Evolutionary conservation across 768 basidiomycete genomes (phyloP).

Genomic region (Candolleomyces aberdarensis): DNA sequence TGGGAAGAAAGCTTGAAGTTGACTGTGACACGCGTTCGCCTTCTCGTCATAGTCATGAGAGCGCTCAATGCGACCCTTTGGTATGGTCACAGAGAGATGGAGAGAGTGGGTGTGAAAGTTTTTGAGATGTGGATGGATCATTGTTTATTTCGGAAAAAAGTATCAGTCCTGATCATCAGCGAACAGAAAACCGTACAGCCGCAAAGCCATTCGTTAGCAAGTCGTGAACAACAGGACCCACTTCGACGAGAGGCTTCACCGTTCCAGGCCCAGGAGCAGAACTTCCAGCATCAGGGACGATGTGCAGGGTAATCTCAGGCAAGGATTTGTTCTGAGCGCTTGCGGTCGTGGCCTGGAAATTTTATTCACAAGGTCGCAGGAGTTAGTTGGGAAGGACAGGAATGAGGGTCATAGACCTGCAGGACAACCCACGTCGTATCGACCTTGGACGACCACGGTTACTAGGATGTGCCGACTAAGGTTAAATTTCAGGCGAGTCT

Average conservation of each 20-base stretch:
- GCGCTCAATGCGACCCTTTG: too few species aligned
- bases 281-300: slow-evolving; percentile 87
- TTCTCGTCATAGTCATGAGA: too few species aligned
- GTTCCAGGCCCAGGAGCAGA: slow-evolving; percentile 75
- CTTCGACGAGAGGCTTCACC: slow-evolving; percentile 68
- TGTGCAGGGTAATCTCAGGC: slow-evolving; percentile 72
- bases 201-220: too few species aligned
- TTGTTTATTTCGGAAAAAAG: too few species aligned
- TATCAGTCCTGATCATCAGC: too few species aligned
- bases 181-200: too few species aligned
- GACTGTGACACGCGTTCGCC: too few species aligned
- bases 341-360: slow-evolving; percentile 69
- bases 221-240: slow-evolving; percentile 18
- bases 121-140: too few species aligned
- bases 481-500: not conserved
- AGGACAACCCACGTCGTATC: slow-evolving; percentile 89
- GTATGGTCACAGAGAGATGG: too few species aligned
- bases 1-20: too few species aligned
- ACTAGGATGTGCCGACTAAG: slow-evolving; percentile 80
- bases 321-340: slow-evolving; percentile 78
- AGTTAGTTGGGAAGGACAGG: not conserved
- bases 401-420: slow-evolving; percentile 33
- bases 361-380: not conserved
- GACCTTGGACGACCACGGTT: slow-evolving; percentile 74
- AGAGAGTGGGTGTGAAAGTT: too few species aligned